Conservation (phyloP, 2,329 filamentous ascomycete genomes). For the Fusarium sp. region DNA sequence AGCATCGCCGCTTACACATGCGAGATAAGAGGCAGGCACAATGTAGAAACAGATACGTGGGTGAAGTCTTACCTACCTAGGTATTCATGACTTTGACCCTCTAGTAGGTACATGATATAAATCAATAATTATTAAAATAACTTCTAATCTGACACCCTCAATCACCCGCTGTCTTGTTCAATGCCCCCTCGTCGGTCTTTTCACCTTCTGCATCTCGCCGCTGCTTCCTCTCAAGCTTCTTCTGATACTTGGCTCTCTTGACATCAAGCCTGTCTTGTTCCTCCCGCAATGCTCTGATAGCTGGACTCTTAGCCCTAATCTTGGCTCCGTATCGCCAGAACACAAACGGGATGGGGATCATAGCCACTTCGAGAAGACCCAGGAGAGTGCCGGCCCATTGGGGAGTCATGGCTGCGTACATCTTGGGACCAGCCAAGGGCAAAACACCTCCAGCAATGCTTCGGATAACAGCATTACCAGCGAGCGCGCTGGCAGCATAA, state of each 20-base stretch:
- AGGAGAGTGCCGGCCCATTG: slow-evolving; percentile 85
- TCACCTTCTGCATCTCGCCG: slow-evolving; percentile 12
- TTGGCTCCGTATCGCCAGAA: slow-evolving; percentile 75
- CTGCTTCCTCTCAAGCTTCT: slow-evolving; percentile 39
- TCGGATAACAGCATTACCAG: slow-evolving; percentile 82
- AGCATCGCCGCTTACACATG: neutral
- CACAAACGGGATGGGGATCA: slow-evolving; percentile 84
- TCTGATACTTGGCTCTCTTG: slow-evolving; percentile 51
- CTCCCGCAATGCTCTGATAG: slow-evolving; percentile 61
- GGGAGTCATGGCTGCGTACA: slow-evolving; percentile 78
- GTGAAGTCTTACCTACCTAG: no score
- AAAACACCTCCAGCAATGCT: slow-evolving; percentile 81
- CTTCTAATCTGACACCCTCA: slow-evolving; percentile 4
- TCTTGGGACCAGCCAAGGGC: slow-evolving; percentile 78
- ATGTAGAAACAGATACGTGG: no score
- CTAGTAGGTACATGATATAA: no score
- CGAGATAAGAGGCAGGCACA: neutral
- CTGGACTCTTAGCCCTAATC: slow-evolving; percentile 65
- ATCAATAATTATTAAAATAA: no score
- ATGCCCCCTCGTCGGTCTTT: slow-evolving; percentile 18
- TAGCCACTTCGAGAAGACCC: slow-evolving; percentile 77
- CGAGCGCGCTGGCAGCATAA: slow-evolving; percentile 84
- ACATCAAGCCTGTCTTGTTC: slow-evolving; percentile 57
- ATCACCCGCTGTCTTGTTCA: slow-evolving; percentile 13
- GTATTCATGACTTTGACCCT: no score